These are phyloP conservation scores for Gossypium turneri DNA, from an alignment of 345 rosid genomes.

Conservation along the genomic window DNA sequence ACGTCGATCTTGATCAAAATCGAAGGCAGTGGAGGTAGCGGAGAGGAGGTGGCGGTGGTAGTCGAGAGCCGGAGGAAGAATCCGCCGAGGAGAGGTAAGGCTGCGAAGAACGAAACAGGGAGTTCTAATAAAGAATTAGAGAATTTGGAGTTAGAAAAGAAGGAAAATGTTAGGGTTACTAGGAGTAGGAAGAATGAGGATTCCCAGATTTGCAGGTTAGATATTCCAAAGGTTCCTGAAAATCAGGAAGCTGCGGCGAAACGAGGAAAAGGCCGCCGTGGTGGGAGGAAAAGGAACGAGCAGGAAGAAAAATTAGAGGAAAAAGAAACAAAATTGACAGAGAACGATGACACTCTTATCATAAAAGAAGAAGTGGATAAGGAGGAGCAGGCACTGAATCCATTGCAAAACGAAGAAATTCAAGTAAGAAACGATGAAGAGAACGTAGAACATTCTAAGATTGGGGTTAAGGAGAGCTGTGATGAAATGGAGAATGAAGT, in stretches of 20 bases:
- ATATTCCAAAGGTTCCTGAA: background rate
- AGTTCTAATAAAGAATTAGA: slow-evolving; percentile 13
- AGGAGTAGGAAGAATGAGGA: slow-evolving; percentile 26
- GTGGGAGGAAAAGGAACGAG: slow-evolving; percentile 17
- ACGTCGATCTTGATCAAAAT: slow-evolving; percentile 50
- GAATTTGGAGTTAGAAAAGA: slow-evolving; percentile 17
- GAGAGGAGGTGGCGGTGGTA: background rate
- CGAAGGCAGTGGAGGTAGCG: background rate
- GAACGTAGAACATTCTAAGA: background rate
- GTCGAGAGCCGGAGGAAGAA: slow-evolving; percentile 18
- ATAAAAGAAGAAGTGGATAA: background rate
- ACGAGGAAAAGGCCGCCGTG: slow-evolving; percentile 9
- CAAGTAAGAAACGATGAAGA: slow-evolving; percentile 13
- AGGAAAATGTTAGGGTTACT: slow-evolving; percentile 26
- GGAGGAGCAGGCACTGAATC: background rate
- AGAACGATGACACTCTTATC: background rate
- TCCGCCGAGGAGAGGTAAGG: slow-evolving; percentile 29
- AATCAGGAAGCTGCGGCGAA: slow-evolving; percentile 17
- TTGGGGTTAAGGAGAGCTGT: background rate
- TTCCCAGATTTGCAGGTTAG: slow-evolving; percentile 21
- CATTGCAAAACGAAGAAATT: background rate
- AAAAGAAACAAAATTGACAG: background rate
- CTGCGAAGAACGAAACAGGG: slow-evolving; percentile 24
- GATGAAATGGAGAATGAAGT: background rate
- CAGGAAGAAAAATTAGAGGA: slow-evolving; percentile 5